Evolutionary conservation across 2,329 filamentous ascomycete genomes (phyloP), one percentile per base, ranked within the genome.

Genomic region (Xylariaceae sp.): DNA sequence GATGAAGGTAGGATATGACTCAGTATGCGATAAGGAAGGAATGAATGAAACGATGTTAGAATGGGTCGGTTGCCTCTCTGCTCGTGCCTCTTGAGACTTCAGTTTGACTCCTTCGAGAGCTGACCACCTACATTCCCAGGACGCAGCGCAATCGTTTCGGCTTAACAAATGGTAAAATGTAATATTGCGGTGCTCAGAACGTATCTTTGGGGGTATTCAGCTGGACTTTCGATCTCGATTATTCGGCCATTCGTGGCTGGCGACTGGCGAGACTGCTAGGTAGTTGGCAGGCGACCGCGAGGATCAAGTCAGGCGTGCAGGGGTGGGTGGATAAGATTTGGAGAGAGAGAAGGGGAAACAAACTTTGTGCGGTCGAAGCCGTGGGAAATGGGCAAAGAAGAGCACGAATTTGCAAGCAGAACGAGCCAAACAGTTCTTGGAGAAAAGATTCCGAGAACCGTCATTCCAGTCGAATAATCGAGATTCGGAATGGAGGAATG

Each of bases 261-360:
- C 47, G 48, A 45, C 49, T 47, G 47, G 52, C n/a, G n/a, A n/a
- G n/a, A n/a, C n/a, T n/a, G n/a, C 49, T 50, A 44, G 46, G 46
- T 55, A 45, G 53, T 43, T 53, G 39, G n/a, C 22, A 27, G 22
- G 22, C 7, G 39, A 11, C 17, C n/a, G 51, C 48, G 44, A 55
- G 48, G 39, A 45, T 27, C 42, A 48, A 49, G 46, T 49, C 51
- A 47, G 46, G 48, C 31, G 42, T 51, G 51, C 54, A 54, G 51
- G 54, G 54, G 54, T 50, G 49, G 42, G 52, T 54, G 54, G 52
- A 47, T 52, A 52, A 48, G 54, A 49, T 52, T 48, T 42, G 35
- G 39, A 36, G 35, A 44, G 48, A 35, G 10, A 35, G 32, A 35
- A 35, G 51, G 51, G 51, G 51, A 49, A 56, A 54, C 49, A 54